Evolutionary conservation across 2,329 filamentous ascomycete species (phyloP).

Genomic region (Phoma sp.): DNA sequence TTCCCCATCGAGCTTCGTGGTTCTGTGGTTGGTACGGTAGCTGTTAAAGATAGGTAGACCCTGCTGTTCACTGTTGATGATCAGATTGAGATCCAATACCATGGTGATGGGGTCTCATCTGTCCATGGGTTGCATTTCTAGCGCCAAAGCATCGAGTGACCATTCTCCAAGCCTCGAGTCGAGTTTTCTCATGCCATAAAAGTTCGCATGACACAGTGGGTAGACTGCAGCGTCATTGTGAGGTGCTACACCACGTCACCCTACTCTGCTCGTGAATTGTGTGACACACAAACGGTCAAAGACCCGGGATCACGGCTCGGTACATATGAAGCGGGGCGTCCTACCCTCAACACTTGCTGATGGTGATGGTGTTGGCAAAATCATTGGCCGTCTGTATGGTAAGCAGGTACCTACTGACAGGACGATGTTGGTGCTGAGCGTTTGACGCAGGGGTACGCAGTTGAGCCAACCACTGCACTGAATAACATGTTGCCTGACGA

Average conservation of each 20-base stretch:
- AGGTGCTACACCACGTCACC: slow-evolving; percentile 19
- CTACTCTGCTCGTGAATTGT: slow-evolving; percentile 9
- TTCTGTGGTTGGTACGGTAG: background rate
- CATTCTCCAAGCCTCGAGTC: background rate
- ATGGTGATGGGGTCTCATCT: background rate
- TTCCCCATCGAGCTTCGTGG: background rate
- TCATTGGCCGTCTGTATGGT: slow-evolving; percentile 11
- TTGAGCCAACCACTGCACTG: background rate
- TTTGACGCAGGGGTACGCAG: slow-evolving; percentile 5
- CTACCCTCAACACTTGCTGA: slow-evolving; percentile 16
- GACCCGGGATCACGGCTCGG: slow-evolving; percentile 10
- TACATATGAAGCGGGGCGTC: slow-evolving; percentile 17
- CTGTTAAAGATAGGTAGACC: background rate
- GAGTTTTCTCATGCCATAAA: background rate
- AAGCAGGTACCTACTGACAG: slow-evolving; percentile 4
- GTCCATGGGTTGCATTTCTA: background rate
- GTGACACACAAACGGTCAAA: slow-evolving; percentile 19
- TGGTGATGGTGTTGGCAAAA: slow-evolving; percentile 6
- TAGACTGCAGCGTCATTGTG: background rate
- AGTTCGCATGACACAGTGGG: background rate
- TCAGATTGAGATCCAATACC: slow-evolving; percentile 3
- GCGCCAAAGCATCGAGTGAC: background rate
- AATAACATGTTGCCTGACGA: background rate
- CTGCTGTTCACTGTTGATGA: background rate
- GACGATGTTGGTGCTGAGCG: background rate